Evolutionary conservation across 495 filamentous ascomycete species (phyloP).

Genomic region (Aspergillus cristatus): DNA sequence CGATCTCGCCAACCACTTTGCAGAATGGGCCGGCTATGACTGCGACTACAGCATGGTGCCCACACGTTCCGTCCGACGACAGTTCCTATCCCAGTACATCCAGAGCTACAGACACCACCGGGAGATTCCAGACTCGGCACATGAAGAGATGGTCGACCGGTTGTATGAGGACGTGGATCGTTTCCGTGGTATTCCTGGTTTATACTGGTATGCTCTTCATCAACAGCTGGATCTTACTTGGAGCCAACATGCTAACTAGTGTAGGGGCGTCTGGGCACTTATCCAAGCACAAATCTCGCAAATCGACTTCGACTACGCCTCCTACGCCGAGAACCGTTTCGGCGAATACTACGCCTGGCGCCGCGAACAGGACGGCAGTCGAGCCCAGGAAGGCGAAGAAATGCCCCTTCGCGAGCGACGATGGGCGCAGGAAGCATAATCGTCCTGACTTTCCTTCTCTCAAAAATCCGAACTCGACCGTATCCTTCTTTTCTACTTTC

Average conservation of each 20-base stretch:
- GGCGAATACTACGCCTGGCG: slow-evolving; percentile 98
- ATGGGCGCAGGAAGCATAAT: slow-evolving; percentile 57
- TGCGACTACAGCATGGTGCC: slow-evolving; percentile 85
- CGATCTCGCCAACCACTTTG: slow-evolving; percentile 98
- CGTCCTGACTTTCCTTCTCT: not conserved
- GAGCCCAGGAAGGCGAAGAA: slow-evolving; percentile 47
- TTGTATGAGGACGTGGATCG: slow-evolving; percentile 74
- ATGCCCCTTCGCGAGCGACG: slow-evolving; percentile 68
- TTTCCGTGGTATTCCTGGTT: slow-evolving; percentile 83
- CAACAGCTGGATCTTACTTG: not conserved
- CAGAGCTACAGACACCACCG: slow-evolving; percentile 35
- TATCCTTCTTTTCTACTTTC: too few species aligned
- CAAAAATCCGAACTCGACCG: too few species aligned
- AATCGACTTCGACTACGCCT: slow-evolving; percentile 95
- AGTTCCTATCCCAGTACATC: slow-evolving; percentile 80
- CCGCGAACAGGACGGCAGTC: slow-evolving; percentile 53
- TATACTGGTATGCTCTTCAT: slow-evolving; percentile 54
- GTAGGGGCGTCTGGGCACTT: slow-evolving; percentile 88
- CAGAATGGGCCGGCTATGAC: slow-evolving; percentile 95
- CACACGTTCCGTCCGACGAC: slow-evolving; percentile 63
- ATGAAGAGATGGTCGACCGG: slow-evolving; percentile 51
- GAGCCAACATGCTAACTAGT: slow-evolving; percentile 3
- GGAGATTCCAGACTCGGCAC: slow-evolving; percentile 33
- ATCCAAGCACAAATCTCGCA: slow-evolving; percentile 93
- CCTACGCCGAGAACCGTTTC: slow-evolving; percentile 78